Base-by-base conservation (phyloP, 169 alveolate species). In the Plasmodium inui region DNA sequence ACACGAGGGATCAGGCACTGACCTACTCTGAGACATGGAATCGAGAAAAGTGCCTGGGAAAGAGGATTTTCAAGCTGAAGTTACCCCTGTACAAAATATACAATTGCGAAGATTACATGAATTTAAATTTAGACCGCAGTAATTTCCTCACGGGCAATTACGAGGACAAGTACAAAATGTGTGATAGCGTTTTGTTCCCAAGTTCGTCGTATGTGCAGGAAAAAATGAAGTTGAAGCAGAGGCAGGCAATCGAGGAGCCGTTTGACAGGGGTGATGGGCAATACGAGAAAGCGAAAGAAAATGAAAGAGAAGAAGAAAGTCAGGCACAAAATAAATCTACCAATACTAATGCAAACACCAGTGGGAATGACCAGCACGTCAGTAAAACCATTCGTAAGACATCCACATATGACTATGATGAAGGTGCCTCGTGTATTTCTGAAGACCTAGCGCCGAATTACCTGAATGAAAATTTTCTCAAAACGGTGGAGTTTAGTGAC, bases 1-100 rank as follows among this genome's bases (percentile, higher is more conserved):
- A 97, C 79, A 97, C 97, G 46, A 90, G 97, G 41, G 98, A 97
- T 41, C 96, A 95, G 53, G 96, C 97, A 30, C 92, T 96, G 26
- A 90, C 94, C 6, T 92, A 95, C 72, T 93, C 97, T 5, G 96
- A 95, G 76, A 93, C 96, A 6, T 95, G 93, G 93, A 95, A 96
- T 84, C 61, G 96, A 26, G 97, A 96, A 74, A 50, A 76, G 53
- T 93, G 97, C 26, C 76, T 96, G 19, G 97, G 97, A 14, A 96
- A 86, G 90, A 94, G 96, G 2, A 95, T 96, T 2, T 96, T 96
- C 57, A 95, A 93, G 41, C 74, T 96, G 96, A 88, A 82, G 55
- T 72, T 91, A 46, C 95, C 95, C 32, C 53, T 91, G 76, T 91
- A 91, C 44, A 91, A 91, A 91, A 82, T 91, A 19, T 72, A 91